Conservation (phyloP, 345 rosid species). For the Brassica nigra region DNA sequence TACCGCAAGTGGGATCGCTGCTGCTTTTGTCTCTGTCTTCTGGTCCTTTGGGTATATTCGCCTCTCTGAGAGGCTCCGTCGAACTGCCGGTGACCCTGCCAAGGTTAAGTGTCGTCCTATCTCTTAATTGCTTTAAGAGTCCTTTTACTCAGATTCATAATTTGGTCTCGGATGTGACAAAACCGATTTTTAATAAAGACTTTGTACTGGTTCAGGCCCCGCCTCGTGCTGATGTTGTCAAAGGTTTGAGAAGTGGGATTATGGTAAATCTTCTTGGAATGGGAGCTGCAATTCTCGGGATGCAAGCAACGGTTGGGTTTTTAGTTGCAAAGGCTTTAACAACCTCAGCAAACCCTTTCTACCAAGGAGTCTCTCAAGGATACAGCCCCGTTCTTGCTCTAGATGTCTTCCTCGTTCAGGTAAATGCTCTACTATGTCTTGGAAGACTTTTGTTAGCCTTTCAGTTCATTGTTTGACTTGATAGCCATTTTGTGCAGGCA, state of each 20-base stretch:
- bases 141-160: not conserved
- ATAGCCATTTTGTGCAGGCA: conserved; percentile 57
- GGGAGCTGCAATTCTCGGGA: conserved; percentile 92
- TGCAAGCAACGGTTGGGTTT: conserved; percentile 94
- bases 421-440: conserved; percentile 22
- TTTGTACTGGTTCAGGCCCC: conserved; percentile 64
- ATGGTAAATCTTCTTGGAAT: conserved; percentile 79
- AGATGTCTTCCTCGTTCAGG: conserved; percentile 99
- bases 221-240: conserved; percentile 95
- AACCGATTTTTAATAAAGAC: not conserved
- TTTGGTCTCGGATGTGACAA: not conserved
- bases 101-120: conserved; percentile 54
- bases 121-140: not conserved
- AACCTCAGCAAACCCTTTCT: conserved; percentile 80
- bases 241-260: conserved; percentile 83
- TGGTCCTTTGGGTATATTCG: conserved; percentile 96
- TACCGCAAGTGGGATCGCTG: conserved; percentile 87
- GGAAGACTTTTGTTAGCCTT: not conserved
- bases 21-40: conserved; percentile 84
- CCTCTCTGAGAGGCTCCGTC: conserved; percentile 79
- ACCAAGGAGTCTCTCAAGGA: conserved; percentile 85
- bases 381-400: conserved; percentile 83
- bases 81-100: conserved; percentile 78
- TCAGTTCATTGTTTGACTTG: conserved; percentile 13
- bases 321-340: conserved; percentile 95